phyloP scores from a whole-genome alignment of 345 rosid genomes.

The Salix dunnii region DNA sequence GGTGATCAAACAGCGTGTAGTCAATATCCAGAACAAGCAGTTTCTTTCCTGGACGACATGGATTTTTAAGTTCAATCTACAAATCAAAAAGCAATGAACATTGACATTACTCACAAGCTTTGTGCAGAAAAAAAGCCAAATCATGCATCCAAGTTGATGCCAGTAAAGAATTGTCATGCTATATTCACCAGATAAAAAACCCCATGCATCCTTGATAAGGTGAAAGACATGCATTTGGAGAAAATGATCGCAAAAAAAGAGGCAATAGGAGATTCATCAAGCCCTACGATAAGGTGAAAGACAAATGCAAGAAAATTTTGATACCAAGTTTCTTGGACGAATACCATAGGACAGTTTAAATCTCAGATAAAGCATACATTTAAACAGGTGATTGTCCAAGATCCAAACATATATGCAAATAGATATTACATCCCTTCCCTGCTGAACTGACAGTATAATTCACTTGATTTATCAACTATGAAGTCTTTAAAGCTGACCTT shows the following conservation, averaged over 20 bases:
- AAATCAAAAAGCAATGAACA: neutral
- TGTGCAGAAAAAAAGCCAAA: neutral
- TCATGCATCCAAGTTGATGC: too few species aligned
- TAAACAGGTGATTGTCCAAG: neutral
- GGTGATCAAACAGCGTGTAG: constrained; percentile 93
- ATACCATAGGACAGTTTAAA: neutral
- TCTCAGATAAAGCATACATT: neutral
- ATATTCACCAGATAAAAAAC: too few species aligned
- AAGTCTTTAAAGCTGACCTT: constrained; percentile 43
- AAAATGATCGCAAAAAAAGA: neutral
- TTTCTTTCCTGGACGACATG: constrained; percentile 86
- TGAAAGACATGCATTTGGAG: neutral
- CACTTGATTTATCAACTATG: neutral
- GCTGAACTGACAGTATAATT: neutral
- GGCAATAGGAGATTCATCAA: neutral
- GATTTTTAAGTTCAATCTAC: constrained; percentile 66
- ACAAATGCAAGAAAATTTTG: neutral
- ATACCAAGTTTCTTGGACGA: neutral
- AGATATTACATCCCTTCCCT: neutral
- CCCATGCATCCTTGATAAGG: too few species aligned
- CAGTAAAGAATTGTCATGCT: too few species aligned
- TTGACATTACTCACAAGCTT: neutral
- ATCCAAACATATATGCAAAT: neutral
- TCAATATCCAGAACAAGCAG: constrained; percentile 92
- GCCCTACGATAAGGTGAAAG: neutral